Base-by-base conservation (phyloP, 2,329 filamentous ascomycete genomes). In the Penicillium thymicola region DNA sequence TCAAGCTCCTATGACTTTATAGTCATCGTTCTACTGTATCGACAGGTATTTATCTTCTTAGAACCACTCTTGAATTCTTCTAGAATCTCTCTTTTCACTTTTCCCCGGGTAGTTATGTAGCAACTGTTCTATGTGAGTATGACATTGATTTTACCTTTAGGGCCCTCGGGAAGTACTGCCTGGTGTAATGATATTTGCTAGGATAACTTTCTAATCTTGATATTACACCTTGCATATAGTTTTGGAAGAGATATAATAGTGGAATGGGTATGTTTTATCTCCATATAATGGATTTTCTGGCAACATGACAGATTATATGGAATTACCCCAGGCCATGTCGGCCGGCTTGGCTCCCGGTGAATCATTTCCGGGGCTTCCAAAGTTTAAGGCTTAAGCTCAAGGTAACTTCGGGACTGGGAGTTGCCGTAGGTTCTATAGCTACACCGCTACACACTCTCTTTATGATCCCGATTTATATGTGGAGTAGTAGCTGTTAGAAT, bases 301-400 rank as follows among this genome's bases (percentile, higher is more conserved):
- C 10, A n/a, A 25, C 11, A 14, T 16, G 14, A 25, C 6, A 27
- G 2, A n/a, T n/a, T 8, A 23, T 48, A 1, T 38, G 32, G 21
- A 38, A 2, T n/a, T 37, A 25, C 30, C 40, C 9, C n/a, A 46
- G 30, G 30, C 30, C 16, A 21, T 13, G 13, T 23, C 13, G 13
- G 27, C 16, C 28, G n/a, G n/a, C 41, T 47, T 52, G 32, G 50
- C 50, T 51, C 32, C 50, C 40, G 41, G 50, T 46, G n/a, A 52
- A 52, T 36, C 27, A 11, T 32, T 32, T 21, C 16, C 34, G 5
- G 32, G 23, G 44, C 16, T 30, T 9, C 10, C 3, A 28, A 23
- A 4, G 11, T 8, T n/a, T 3, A 28, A n/a, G n/a, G n/a, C 34
- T 27, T 6, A 40, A 27, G 47, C n/a, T 5, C 36, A 41, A 41